phyloP scores from a whole-genome alignment of 2,329 filamentous ascomycete species.

The Colletotrichum sp. region DNA sequence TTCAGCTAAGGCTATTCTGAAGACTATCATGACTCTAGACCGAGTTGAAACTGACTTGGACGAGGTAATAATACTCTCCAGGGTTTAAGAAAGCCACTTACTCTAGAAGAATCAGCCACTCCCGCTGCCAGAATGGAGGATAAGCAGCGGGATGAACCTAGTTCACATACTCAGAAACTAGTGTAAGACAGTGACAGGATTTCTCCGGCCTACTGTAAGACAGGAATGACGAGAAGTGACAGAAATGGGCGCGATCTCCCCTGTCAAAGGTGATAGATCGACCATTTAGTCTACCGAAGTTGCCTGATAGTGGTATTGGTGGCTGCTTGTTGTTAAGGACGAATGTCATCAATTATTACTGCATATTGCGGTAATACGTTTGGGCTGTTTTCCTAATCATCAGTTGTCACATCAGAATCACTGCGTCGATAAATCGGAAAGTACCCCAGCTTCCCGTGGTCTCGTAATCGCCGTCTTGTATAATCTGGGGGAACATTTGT shows the following conservation, averaged over 20 bases:
- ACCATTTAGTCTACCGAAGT: not conserved
- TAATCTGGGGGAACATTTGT: fast-evolving
- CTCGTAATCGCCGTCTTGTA: not conserved
- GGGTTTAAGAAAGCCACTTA: not conserved
- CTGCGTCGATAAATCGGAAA: not conserved
- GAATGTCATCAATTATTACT: fast-evolving
- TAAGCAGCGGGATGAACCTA: not conserved
- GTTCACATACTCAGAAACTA: not conserved
- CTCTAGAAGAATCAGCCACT: not conserved
- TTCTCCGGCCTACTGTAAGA: not conserved
- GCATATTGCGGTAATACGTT: fast-evolving
- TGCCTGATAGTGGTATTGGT: not conserved
- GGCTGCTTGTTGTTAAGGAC: fast-evolving
- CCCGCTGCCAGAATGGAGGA: not conserved
- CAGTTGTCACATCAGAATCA: not conserved
- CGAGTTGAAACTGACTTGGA: not conserved
- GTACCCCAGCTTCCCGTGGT: not conserved
- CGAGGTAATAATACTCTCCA: too few species aligned
- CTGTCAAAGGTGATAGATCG: not conserved
- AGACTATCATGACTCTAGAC: not conserved
- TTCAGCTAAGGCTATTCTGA: not conserved
- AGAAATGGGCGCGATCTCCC: not conserved
- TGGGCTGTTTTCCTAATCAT: not conserved
- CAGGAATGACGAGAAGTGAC: not conserved
- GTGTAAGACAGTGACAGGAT: not conserved